Evolutionary conservation across 2,329 filamentous ascomycete species (phyloP).

Genomic region (Macroventuria anomochaeta): DNA sequence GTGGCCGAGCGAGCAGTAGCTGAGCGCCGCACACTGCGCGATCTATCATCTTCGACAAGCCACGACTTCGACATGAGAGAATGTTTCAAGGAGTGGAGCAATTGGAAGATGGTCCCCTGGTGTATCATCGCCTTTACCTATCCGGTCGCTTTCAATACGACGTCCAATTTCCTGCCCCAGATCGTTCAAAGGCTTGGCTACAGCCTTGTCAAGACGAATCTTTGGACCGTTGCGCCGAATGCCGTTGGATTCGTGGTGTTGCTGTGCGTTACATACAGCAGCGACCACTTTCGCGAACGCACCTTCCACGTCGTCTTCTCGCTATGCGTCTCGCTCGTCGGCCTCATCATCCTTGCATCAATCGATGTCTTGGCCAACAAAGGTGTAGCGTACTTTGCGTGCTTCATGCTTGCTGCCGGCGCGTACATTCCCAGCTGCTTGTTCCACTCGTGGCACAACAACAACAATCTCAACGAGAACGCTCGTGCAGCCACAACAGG

Average conservation of each 20-base stretch:
- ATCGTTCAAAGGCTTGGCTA: slow-evolving; percentile 56
- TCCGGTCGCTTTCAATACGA: slow-evolving; percentile 56
- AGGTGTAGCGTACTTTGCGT: slow-evolving; percentile 58
- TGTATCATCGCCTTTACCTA: slow-evolving; percentile 57
- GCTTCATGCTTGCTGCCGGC: slow-evolving; percentile 56
- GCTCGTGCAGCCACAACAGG: slow-evolving; percentile 58
- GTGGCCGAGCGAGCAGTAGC: slow-evolving; percentile 51
- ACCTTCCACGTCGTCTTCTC: slow-evolving; percentile 55
- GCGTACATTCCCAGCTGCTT: slow-evolving; percentile 57
- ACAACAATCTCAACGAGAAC: slow-evolving; percentile 61
- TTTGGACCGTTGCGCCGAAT: slow-evolving; percentile 59
- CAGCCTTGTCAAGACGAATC: slow-evolving; percentile 55
- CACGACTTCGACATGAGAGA: slow-evolving; percentile 50
- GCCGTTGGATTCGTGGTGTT: slow-evolving; percentile 56
- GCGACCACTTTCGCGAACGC: slow-evolving; percentile 55
- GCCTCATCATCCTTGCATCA: slow-evolving; percentile 54
- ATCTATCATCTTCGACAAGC: slow-evolving; percentile 52
- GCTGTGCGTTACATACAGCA: slow-evolving; percentile 53
- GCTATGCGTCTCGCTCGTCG: slow-evolving; percentile 51
- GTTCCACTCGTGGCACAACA: slow-evolving; percentile 61
- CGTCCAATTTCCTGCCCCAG: slow-evolving; percentile 57
- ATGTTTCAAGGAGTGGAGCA: slow-evolving; percentile 54
- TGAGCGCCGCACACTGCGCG: slow-evolving; percentile 52
- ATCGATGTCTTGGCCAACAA: slow-evolving; percentile 53
- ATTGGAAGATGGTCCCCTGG: slow-evolving; percentile 54